Conservation (phyloP, 2,329 filamentous ascomycete species). For the Amphichorda felina region DNA sequence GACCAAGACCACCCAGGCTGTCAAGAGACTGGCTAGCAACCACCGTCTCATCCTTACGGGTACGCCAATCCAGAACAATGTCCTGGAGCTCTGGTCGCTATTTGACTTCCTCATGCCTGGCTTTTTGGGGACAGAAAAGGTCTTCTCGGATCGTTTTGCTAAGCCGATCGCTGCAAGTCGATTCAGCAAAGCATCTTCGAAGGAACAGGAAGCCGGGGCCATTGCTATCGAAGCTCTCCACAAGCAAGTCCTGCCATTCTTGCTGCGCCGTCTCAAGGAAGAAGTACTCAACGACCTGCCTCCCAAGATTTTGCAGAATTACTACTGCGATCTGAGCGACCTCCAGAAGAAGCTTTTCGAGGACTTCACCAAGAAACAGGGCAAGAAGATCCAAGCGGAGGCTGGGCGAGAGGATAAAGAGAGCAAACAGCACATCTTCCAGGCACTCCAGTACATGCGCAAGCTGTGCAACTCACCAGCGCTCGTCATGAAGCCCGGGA, state of each 20-base stretch:
- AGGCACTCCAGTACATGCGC: slow-evolving; percentile 97
- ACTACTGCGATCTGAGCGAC: slow-evolving; percentile 96
- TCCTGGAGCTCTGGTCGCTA: slow-evolving; percentile 90
- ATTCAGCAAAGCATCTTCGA: slow-evolving; percentile 93
- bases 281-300: slow-evolving; percentile 93
- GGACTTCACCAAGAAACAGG: slow-evolving; percentile 89
- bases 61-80: slow-evolving; percentile 96
- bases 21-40: slow-evolving; percentile 82
- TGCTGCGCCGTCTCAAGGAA: slow-evolving; percentile 91
- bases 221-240: slow-evolving; percentile 96
- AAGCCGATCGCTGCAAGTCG: slow-evolving; percentile 92
- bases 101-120: slow-evolving; percentile 99
- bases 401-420: slow-evolving; percentile 80
- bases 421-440: slow-evolving; percentile 97
- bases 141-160: slow-evolving; percentile 91
- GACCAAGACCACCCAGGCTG: slow-evolving; percentile 86
- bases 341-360: slow-evolving; percentile 92
- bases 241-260: slow-evolving; percentile 94
- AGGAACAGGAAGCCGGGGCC: slow-evolving; percentile 94
- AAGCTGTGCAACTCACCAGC: slow-evolving; percentile 98
- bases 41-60: slow-evolving; percentile 93
- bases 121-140: slow-evolving; percentile 86
- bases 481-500: slow-evolving; percentile 87
- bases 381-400: slow-evolving; percentile 75
- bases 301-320: slow-evolving; percentile 97